Conservation (phyloP, 169 alveolate species). For the Plasmodium billcollinsi region DNA sequence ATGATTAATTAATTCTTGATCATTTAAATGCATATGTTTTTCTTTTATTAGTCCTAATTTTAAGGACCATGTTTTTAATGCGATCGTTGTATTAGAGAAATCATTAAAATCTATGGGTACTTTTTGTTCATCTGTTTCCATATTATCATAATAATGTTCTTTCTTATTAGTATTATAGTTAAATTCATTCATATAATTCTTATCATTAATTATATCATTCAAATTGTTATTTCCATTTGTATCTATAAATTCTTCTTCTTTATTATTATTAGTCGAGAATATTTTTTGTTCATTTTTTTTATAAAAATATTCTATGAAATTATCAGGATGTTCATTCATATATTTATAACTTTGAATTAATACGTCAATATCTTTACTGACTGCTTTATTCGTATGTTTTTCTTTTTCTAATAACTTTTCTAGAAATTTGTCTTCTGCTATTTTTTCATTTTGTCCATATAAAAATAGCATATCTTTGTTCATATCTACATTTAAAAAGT, state of each 20-base stretch:
- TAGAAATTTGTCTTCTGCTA: conserved; percentile 21
- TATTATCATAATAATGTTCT: neutral
- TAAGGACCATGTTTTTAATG: conserved; percentile 30
- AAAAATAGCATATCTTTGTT: conserved; percentile 35
- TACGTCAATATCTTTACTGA: conserved; percentile 48
- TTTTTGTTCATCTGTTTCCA: too few species aligned
- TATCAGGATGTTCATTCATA: conserved; percentile 37
- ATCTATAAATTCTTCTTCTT: neutral
- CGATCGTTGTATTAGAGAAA: conserved; percentile 3
- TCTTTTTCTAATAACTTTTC: conserved; percentile 46
- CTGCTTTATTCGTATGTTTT: conserved; percentile 24
- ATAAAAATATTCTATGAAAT: conserved; percentile 18
- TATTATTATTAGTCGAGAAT: neutral
- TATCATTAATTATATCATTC: neutral
- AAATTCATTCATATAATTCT: neutral
- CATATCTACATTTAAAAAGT: conserved; percentile 3
- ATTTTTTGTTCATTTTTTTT: neutral
- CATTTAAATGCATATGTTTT: conserved; percentile 35
- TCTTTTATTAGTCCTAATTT: conserved; percentile 47
- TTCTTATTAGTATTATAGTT: neutral
- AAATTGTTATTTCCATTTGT: neutral
- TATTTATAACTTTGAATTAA: conserved; percentile 31
- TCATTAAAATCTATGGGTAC: too few species aligned
- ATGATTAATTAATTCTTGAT: conserved; percentile 31
- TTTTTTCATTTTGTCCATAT: conserved; percentile 28